These are phyloP conservation scores for Alternaria arborescens DNA, from an alignment of 2,329 filamentous ascomycete species.

Conservation along the genomic window DNA sequence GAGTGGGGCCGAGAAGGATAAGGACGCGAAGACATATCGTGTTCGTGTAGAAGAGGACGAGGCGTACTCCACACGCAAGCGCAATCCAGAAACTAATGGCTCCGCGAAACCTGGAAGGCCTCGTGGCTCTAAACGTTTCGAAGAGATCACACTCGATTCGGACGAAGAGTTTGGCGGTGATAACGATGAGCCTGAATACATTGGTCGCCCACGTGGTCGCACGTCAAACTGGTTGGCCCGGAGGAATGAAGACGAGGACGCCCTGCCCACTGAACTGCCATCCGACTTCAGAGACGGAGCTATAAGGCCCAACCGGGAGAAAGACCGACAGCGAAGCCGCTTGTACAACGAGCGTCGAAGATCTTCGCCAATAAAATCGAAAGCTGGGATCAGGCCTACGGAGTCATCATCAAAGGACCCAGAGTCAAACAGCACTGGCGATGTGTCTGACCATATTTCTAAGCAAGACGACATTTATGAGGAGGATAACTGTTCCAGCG, in stretches of 20 bases:
- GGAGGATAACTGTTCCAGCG: conserved; percentile 40
- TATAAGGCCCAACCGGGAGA: conserved; percentile 40
- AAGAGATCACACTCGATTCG: conserved; percentile 58
- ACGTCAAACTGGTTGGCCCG: conserved; percentile 54
- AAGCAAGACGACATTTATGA: conserved; percentile 40
- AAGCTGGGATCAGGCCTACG: conserved; percentile 37
- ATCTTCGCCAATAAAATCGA: conserved; percentile 35
- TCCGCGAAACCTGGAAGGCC: conserved; percentile 34
- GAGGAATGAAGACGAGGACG: conserved; percentile 53
- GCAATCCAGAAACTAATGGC: conserved; percentile 35
- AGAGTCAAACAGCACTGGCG: conserved; percentile 35
- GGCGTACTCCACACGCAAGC: conserved; percentile 47
- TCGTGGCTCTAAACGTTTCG: conserved; percentile 45
- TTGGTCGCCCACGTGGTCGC: conserved; percentile 33
- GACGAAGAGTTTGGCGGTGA: conserved; percentile 52
- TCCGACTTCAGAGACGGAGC: conserved; percentile 51
- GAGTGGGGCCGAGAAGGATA: conserved; percentile 36
- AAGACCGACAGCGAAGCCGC: conserved; percentile 32
- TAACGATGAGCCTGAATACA: conserved; percentile 22
- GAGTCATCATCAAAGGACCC: conserved; percentile 36
- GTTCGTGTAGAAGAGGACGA: conserved; percentile 53
- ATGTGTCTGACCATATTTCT: conserved; percentile 38
- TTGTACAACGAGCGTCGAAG: conserved; percentile 36
- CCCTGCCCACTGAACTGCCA: conserved; percentile 55
- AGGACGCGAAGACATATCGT: conserved; percentile 46